phyloP scores from a whole-genome alignment of 257 asterid species.

The Solanum gandarillasii region DNA sequence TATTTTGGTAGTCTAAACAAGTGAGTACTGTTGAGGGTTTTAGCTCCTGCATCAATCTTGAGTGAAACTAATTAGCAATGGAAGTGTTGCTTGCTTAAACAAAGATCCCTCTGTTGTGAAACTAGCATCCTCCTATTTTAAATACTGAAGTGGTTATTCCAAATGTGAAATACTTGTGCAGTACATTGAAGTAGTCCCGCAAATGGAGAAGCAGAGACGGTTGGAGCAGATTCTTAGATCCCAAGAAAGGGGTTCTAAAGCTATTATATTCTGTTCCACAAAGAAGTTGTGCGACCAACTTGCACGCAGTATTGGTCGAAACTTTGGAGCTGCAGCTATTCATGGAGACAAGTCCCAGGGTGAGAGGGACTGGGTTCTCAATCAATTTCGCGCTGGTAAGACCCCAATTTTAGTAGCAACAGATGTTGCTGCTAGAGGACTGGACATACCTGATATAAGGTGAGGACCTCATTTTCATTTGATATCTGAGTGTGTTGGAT shows the following conservation, averaged over 20 bases:
- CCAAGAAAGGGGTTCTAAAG: conserved; percentile 78
- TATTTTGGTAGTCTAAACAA: neutral
- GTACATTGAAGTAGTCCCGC: conserved; percentile 89
- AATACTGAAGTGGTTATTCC: neutral
- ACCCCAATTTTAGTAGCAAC: conserved; percentile 89
- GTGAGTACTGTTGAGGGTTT: neutral
- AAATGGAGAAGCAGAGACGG: conserved; percentile 89
- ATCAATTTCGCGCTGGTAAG: conserved; percentile 81
- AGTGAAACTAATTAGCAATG: neutral
- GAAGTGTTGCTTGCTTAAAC: neutral
- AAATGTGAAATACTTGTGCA: conserved; percentile 13
- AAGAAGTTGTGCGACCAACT: conserved; percentile 85
- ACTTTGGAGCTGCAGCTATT: conserved; percentile 89
- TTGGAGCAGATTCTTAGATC: conserved; percentile 89
- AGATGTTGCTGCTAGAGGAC: conserved; percentile 99
- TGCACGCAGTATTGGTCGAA: conserved; percentile 70
- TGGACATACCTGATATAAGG: conserved; percentile 87
- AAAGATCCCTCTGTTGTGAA: neutral
- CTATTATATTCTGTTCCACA: conserved; percentile 82
- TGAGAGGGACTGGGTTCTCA: conserved; percentile 92
- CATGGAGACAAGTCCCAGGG: conserved; percentile 94
- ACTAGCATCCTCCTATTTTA: neutral
- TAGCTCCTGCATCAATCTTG: neutral
- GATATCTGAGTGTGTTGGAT: neutral
- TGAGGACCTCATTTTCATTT: conserved; percentile 4